Evolutionary conservation across 176 grass and related monocot genomes (phyloP), one percentile per base, ranked within the genome.

Genomic region (Phyllostachys edulis): DNA sequence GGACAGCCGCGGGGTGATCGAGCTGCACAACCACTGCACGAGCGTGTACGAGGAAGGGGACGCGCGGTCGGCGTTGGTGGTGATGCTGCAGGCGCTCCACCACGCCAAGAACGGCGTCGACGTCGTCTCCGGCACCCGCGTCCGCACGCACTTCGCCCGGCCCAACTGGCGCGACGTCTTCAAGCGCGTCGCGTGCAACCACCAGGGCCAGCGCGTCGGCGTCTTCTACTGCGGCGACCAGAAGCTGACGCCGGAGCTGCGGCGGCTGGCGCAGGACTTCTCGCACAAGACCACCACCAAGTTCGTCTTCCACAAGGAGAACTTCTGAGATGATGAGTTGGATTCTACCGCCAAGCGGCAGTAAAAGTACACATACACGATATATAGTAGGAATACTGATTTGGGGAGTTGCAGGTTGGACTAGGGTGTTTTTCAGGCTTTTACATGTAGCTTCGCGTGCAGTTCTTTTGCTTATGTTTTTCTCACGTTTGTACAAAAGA

Each of bases 21-120:
- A 99, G 91, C 90, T 99, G 13, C 96, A 99, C 88, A 99, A 99
- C 86, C 91, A 99, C 86, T 99, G 96, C 91, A 99, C 96, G 0
- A 92, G 91, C 69, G 91, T 99, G 72, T 99, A 99, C 80, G 93
- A 92, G 74, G 96, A 99, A 1, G 93, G 93, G 0, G 93, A 99
- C 82, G 96, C 96, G 0, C 62, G 91, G 72, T 96, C 96, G 51
- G 93, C 93, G 10, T 78, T 99, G 77, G 86, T 99, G 69, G 77
- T 92, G 45, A 99, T 99, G 93, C 88, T 99, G 45, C 96, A 96
- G 80, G 82, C 93, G 63, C 93, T 99, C 79, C 90, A 99, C 78
- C 88, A 90, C 63, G 96, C 96, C 80, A 99, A 96, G 88, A 91
- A 88, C 84, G 96, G 96, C 71, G 89, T 99, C 37, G 96, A 94